Base-by-base conservation (phyloP, 202 grass and related monocot genomes). In the Zizania palustris region DNA sequence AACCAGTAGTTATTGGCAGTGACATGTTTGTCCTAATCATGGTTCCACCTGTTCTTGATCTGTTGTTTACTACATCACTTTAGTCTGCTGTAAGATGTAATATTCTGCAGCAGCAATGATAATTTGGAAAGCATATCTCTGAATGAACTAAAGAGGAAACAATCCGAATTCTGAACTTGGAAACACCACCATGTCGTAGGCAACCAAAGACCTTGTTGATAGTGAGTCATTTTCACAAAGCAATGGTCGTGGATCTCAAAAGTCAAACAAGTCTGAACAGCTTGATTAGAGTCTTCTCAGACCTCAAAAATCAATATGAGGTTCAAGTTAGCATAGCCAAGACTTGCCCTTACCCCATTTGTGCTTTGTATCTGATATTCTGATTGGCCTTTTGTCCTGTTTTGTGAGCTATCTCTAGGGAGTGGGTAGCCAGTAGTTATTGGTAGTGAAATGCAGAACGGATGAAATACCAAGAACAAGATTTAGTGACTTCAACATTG, bases 91-190 rank as follows among this genome's bases (percentile, higher is more conserved):
- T 28, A 28, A 28, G 64, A 44, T 67, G 35, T 13, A 34, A 77
- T 5, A 22, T 41, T 76, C 39, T 58, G 11, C 71, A 64, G 19
- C 0, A 69, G 58, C 46, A 55, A 73, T 57, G 70, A 66, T 18
- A 42, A 15, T 72, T 78, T 75, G 67, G 79, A 93, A 45, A 88
- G 74, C 85, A 82, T 76, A 60, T 88, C 86, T 65, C 13, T 76
- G 35, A 63, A 71, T 18, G 89, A 90, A 48, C 63, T 92, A 13
- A 98, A 98, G 80, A 95, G 91, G 64, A 95, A 92, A 67, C 53
- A 85, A 22, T 74, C 81, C 2, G 82, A 78, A 61, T n/a, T n/a
- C 67, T 81, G 18, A 82, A 85, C 6, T 86, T 66, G 45, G 91
- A 94, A 70, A 88, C 74, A 71, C 42, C 76, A 11, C 44, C 60